Percentiles rank a stretch among this genome's conserved stretches.
Evolutionary conservation across 176 grass and related monocot species (phyloP).

Genomic region (Triticum dicoccoides): DNA sequence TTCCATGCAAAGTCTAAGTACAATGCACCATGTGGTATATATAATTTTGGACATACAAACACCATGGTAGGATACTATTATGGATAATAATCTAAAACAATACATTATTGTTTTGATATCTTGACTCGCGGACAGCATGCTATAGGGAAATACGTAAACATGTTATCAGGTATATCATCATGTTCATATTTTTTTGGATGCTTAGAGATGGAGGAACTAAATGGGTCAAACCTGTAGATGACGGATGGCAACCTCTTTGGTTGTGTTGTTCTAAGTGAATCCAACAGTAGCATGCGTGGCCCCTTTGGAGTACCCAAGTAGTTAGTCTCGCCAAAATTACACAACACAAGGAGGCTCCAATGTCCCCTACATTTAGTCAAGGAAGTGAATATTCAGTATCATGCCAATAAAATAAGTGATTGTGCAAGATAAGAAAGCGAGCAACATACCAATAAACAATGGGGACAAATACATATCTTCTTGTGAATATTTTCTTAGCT

Average conservation of each 20-base stretch:
- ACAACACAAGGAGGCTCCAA: conserved; percentile 92
- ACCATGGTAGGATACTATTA: no score
- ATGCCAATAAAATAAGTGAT: not conserved
- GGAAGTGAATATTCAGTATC: not conserved
- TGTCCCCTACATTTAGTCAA: conserved; percentile 61
- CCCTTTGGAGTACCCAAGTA: not conserved
- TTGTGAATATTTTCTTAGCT: conserved; percentile 71
- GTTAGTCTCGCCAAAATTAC: conserved; percentile 63
- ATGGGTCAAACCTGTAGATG: conserved; percentile 59
- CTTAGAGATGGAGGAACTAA: not conserved
- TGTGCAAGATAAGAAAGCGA: not conserved
- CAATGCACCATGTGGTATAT: no score
- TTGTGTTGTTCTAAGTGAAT: conserved; percentile 63
- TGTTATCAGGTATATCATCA: not conserved
- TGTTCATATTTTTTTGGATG: not conserved
- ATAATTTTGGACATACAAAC: no score
- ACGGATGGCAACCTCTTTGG: conserved; percentile 43
- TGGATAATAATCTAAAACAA: no score
- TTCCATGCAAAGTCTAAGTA: no score
- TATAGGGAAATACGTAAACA: not conserved
- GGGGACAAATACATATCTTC: conserved; percentile 80
- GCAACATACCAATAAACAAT: conserved; percentile 74
- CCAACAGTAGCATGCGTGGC: conserved; percentile 79
- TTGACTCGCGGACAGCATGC: no score
- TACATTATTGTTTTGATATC: no score